Evolutionary conservation across 345 rosid genomes (phyloP), one percentile per base, ranked within the genome.

Genomic region (Acer yangbiense): DNA sequence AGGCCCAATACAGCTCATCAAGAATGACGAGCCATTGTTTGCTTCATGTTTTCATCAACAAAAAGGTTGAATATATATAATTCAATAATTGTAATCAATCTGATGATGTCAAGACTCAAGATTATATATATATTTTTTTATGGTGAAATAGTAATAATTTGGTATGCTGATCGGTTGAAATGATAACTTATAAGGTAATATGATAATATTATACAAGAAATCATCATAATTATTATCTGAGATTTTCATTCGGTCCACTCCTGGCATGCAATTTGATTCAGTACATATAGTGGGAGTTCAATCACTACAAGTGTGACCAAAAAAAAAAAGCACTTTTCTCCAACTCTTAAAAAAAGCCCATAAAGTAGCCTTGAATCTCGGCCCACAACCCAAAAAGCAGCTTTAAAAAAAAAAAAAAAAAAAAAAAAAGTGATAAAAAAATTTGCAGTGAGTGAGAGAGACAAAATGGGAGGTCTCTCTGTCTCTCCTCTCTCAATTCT

Each of bases 391-490:
- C 6, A 25, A 65, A 57, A 68, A 13, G 18, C 65, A 54, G 46
- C 46, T 43, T 43, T 1, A 0, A 1, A 75, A 66, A 23, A 6
- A 5, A 29, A 6, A 5, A 29, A 67, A 25, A 25, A 7, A 75
- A 66, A 23, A 6, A 5, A 29, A 8, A 68, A n/a, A 67, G 64
- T 1, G n/a, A 46, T 7, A 44, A 62, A 39, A 66, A 72, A 0
- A 68, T 29, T 29, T 7, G 23, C 6, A 23, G 43, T 7, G 65
- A 60, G 7, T 2, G 18, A 16, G 46, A 16, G 46, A 71, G 86
- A 81, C 88, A 85, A 81, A 81, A 75, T n/a, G 83, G 77, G 77
- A 77, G 66, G 5, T 70, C 76, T 35, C n/a, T 21, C 68, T 69
- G 3, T 35, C 39, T 35, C 39, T 35, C 1, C 1, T 2, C 39